These are phyloP conservation scores for Eutrema japonicum DNA, from an alignment of 345 rosid species.

Conservation along the genomic window DNA sequence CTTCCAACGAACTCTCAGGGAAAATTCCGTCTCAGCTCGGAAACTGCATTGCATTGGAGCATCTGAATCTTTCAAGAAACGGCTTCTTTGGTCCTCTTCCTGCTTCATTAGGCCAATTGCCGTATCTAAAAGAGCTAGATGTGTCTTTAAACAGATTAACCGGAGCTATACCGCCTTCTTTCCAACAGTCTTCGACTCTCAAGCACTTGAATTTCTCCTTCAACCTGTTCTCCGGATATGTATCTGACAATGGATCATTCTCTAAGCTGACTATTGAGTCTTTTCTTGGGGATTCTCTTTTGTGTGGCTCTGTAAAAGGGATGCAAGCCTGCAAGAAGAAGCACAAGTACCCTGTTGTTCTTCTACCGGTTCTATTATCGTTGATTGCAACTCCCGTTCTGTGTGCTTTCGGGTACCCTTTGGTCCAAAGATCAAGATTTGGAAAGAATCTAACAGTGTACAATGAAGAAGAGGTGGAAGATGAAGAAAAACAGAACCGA, in stretches of 20 bases:
- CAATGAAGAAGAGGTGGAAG: slow-evolving; percentile 46
- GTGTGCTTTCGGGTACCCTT: slow-evolving; percentile 54
- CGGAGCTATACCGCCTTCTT: slow-evolving; percentile 65
- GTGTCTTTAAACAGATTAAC: slow-evolving; percentile 66
- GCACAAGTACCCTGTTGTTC: slow-evolving; percentile 44
- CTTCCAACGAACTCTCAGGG: slow-evolving; percentile 73
- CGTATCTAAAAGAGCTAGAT: slow-evolving; percentile 70
- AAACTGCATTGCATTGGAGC: slow-evolving; percentile 88
- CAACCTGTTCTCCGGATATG: slow-evolving; percentile 69
- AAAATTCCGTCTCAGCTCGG: slow-evolving; percentile 74
- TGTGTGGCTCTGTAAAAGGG: slow-evolving; percentile 80
- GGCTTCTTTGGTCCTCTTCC: slow-evolving; percentile 64
- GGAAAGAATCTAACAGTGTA: slow-evolving; percentile 43
- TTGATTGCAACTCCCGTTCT: slow-evolving; percentile 55
- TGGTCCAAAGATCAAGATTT: slow-evolving; percentile 53
- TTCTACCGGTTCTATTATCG: slow-evolving; percentile 60
- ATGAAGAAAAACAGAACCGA: slow-evolving; percentile 58
- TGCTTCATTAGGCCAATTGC: slow-evolving; percentile 66
- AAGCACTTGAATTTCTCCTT: slow-evolving; percentile 71
- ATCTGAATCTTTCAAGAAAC: slow-evolving; percentile 75
- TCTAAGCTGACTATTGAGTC: slow-evolving; percentile 61
- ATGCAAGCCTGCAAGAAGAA: slow-evolving; percentile 66
- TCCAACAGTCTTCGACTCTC: slow-evolving; percentile 67
- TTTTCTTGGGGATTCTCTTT: slow-evolving; percentile 65
- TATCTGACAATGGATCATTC: slow-evolving; percentile 69